Conservation (phyloP, 371 early-diverging fungal genomes). For the Entomophthora muscae region DNA sequence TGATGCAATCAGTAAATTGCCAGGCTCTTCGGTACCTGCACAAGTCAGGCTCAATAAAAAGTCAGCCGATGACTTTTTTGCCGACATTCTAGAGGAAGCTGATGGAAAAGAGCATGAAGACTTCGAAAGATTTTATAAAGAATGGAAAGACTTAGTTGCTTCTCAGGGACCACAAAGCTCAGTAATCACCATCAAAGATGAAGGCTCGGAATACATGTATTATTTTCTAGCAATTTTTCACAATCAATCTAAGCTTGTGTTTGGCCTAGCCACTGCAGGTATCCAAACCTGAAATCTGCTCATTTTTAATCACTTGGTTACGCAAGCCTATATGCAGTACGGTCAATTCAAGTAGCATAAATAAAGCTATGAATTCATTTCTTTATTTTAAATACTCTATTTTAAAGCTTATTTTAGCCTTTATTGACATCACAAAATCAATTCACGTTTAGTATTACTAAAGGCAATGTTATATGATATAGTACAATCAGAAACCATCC, state of each 20-base stretch:
- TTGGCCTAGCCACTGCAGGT: background rate
- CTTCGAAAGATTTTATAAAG: background rate
- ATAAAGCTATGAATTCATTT: too few species aligned
- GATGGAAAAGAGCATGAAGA: background rate
- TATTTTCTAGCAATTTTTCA: background rate
- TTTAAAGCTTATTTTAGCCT: too few species aligned
- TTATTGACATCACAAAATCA: too few species aligned
- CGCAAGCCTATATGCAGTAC: background rate
- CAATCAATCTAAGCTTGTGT: background rate
- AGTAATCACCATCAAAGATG: background rate
- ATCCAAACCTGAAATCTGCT: background rate
- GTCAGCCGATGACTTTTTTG: background rate
- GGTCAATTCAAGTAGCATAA: too few species aligned
- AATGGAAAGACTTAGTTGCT: background rate
- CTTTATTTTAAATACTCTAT: too few species aligned
- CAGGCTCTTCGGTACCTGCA: background rate
- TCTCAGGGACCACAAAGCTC: background rate
- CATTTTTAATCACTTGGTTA: background rate
- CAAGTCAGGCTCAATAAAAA: background rate
- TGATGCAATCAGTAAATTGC: background rate
- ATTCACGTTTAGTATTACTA: too few species aligned
- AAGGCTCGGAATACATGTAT: background rate
- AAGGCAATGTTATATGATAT: too few species aligned
- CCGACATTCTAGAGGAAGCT: background rate
- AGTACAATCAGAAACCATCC: too few species aligned